These are phyloP conservation scores for Pichia nakasei DNA, from an alignment of 805 yeast genomes.

Conservation along the genomic window DNA sequence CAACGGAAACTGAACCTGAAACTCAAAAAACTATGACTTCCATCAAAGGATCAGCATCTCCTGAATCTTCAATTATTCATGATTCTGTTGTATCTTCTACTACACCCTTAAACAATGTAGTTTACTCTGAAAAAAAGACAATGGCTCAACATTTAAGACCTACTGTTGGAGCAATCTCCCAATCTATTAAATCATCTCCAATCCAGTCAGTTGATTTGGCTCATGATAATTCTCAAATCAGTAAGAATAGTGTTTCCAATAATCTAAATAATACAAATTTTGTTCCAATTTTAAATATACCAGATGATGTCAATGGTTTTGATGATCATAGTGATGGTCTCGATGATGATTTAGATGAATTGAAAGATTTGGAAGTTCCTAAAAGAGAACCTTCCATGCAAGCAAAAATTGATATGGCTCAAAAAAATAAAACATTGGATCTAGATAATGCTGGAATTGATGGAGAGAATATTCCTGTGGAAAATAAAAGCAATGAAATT, in stretches of 20 bases:
- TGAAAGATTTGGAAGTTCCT: conserved; percentile 21
- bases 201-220: neutral
- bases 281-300: conserved; percentile 2
- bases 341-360: neutral
- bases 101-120: neutral
- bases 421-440: neutral
- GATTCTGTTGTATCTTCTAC: neutral
- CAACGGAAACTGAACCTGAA: neutral
- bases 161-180: conserved; percentile 16
- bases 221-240: neutral
- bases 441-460: neutral
- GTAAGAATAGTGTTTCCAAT: neutral
- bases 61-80: conserved; percentile 2
- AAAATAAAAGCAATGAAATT: neutral
- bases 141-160: conserved; percentile 44
- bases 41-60: conserved; percentile 1
- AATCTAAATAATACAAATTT: too few relatives aligned
- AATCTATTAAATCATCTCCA: neutral
- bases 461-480: neutral
- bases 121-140: conserved; percentile 1
- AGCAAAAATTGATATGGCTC: conserved; percentile 8
- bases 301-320: neutral
- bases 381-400: conserved; percentile 20
- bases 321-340: neutral
- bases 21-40: neutral